Conservation (phyloP, 805 yeast species). For the Starmerella vitae region DNA sequence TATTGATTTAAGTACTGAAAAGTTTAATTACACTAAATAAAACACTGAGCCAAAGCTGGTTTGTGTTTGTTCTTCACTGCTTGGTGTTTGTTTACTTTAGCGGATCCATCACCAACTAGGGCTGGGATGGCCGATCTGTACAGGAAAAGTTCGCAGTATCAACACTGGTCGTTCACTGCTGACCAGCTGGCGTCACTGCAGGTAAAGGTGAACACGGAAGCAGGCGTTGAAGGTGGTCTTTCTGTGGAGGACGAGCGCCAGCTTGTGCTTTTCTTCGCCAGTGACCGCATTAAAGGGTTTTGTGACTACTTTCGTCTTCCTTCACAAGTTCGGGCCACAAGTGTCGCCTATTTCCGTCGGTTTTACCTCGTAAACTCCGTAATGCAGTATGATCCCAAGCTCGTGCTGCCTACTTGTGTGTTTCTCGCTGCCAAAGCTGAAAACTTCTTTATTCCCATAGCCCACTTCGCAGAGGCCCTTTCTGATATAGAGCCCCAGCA, state of each 20-base stretch:
- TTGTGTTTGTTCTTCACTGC: no score
- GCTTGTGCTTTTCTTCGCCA: slow-evolving; percentile 50
- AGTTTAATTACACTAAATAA: no score
- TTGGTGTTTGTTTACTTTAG: no score
- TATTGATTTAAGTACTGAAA: no score
- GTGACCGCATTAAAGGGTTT: slow-evolving; percentile 55
- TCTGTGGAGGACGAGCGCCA: slow-evolving; percentile 56
- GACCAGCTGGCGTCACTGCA: slow-evolving; percentile 42
- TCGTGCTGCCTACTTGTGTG: slow-evolving; percentile 62
- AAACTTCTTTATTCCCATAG: slow-evolving; percentile 75
- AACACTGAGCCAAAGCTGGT: no score
- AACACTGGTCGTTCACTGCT: slow-evolving; percentile 69
- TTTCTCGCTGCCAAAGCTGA: slow-evolving; percentile 89
- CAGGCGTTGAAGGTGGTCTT: slow-evolving; percentile 33
- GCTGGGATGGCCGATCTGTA: slow-evolving; percentile 69
- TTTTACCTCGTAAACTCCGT: slow-evolving; percentile 72
- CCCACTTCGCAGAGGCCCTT: slow-evolving; percentile 58
- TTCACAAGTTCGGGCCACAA: slow-evolving; percentile 77
- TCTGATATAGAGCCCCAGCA: slow-evolving; percentile 40
- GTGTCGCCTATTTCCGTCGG: slow-evolving; percentile 64
- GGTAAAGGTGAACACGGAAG: slow-evolving; percentile 33
- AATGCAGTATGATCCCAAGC: slow-evolving; percentile 79
- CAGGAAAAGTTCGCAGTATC: slow-evolving; percentile 72
- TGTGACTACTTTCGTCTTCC: slow-evolving; percentile 69
- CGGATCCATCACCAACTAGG: not conserved